Base-by-base conservation (phyloP, 129 eudicot genomes). In the Flaveria robusta region DNA sequence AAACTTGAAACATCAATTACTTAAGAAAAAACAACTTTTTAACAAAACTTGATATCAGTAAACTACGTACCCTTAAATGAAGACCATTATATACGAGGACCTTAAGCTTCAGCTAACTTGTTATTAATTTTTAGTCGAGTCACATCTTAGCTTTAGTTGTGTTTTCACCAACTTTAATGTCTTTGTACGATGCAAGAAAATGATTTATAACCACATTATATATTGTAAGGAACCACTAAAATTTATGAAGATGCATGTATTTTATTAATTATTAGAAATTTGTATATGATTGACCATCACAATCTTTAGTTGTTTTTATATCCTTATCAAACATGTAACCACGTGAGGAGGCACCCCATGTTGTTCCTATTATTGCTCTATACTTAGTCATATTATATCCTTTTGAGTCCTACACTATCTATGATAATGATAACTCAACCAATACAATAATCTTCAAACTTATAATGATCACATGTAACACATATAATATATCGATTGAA, bases 281-380 rank as follows among this genome's bases (percentile, higher is more conserved):
- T 42, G 26, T 74, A 23, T 23, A 58, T 59, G 70, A 59, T 60
- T 71, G 65, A 50, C 49, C 76, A 71, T 71, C 65, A 51, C 75
- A 37, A 70, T 71, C 47, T 11, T 59, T 74, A 2, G 59, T 46
- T 50, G 71, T 62, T 65, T 45, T 20, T 65, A 75, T 62, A 20
- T 63, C 62, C 47, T 71, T 71, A 27, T 62, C 63, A 75, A 75
- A 75, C 63, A 75, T 75, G 37, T 14, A 62, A 62, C 42, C 79
- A 75, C 79, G 60, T 75, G 79, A 60, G 79, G 79, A 74, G 42
- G 55, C 43, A 74, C 41, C 71, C 70, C 71, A 75, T 75, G 79
- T 60, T 60, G 41, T 63, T 55, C 70, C 39, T 74, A 56, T 46
- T 60, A 74, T 60, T 22, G 46, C 7, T 26, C 9, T 66, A 46